A percentile compares a stretch with the other conserved stretches of the same genome.
Evolutionary conservation across 768 basidiomycete genomes (phyloP).

Genomic region (Tulasnella sp.): DNA sequence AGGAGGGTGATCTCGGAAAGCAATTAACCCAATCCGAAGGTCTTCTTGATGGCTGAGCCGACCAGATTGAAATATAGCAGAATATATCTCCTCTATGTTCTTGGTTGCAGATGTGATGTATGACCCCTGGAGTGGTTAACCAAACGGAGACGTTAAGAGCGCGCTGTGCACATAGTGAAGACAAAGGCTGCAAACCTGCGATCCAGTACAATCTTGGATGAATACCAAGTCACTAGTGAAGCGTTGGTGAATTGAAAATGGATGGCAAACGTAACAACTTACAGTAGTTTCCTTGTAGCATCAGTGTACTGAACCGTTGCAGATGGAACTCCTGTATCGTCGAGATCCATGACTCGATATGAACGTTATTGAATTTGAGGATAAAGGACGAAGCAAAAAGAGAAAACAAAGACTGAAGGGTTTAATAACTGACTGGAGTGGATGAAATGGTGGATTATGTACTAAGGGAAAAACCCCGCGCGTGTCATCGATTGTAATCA

Average conservation of each 20-base stretch:
- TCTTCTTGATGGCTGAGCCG: slow-evolving; percentile 79
- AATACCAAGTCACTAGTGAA: slow-evolving; percentile 73
- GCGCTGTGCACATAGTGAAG: not conserved
- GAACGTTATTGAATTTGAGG: not conserved
- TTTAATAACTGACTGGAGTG: too few relatives aligned
- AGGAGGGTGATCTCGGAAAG: slow-evolving; percentile 93
- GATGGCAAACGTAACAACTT: not conserved
- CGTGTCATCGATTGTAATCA: too few relatives aligned
- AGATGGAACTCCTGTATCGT: not conserved
- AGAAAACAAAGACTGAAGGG: too few relatives aligned
- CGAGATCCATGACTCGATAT: not conserved
- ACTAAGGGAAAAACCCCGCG: too few relatives aligned
- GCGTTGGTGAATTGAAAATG: not conserved
- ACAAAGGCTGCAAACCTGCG: slow-evolving; percentile 32
- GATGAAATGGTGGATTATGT: too few relatives aligned
- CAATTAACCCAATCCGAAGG: slow-evolving; percentile 81
- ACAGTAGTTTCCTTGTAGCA: slow-evolving; percentile 10
- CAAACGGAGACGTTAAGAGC: not conserved
- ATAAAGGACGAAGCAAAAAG: too few relatives aligned
- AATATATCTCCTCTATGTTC: slow-evolving; percentile 93
- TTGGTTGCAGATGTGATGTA: slow-evolving; percentile 90
- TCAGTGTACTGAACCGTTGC: not conserved
- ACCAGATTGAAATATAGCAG: slow-evolving; percentile 87
- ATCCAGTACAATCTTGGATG: slow-evolving; percentile 90
- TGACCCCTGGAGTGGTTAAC: slow-evolving; percentile 33